Base-by-base conservation (phyloP, 192 early-diverging fungal species). In the Lobulomyces angularis region DNA sequence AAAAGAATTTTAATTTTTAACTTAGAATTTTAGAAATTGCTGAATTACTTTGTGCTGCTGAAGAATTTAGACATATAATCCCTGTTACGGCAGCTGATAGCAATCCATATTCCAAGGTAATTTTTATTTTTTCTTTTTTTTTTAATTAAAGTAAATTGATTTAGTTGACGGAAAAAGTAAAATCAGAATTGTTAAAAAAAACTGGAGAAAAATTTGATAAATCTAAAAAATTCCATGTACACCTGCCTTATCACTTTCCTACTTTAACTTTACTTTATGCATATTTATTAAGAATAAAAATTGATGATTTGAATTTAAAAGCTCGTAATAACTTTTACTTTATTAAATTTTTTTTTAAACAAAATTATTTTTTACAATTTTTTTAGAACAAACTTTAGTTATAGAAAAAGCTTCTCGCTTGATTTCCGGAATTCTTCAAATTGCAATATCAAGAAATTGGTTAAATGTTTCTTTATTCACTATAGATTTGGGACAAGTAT, bases 211-310 rank as follows among this genome's bases (percentile, higher is more conserved):
- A 69, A 27, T 83, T 64, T 36, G 73, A 74, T 25, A 65, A 63
- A 35, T 74, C 47, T 41, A 78, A 78, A 47, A 79, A 75, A 48
- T 62, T 63, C 14, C 26, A 29, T 11, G 24, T n/a, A 18, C 16
- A 6, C 19, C 28, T n/a, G n/a, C n/a, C n/a, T n/a, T n/a, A n/a
- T n/a, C n/a, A 12, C 7, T 46, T 46, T 26, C 36, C 43, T n/a
- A n/a, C n/a, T n/a, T n/a, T n/a, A n/a, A n/a, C n/a, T n/a, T n/a
- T 98, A 27, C 64, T 96, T 5, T 73, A 81, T 49, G 78, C 89
- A 4, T 86, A 98, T 61, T 62, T 96, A 23, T 63, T 84, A 27
- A 77, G 89, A 30, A 53, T 91, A 8, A 42, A 62, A 30, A 64
- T 89, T 21, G 53, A 54, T 16, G 67, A 78, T 32, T 61, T 64